Evolutionary conservation across 371 early-diverging fungal genomes (phyloP), one percentile per base, ranked within the genome.

Genomic region (Mucor irregularis): DNA sequence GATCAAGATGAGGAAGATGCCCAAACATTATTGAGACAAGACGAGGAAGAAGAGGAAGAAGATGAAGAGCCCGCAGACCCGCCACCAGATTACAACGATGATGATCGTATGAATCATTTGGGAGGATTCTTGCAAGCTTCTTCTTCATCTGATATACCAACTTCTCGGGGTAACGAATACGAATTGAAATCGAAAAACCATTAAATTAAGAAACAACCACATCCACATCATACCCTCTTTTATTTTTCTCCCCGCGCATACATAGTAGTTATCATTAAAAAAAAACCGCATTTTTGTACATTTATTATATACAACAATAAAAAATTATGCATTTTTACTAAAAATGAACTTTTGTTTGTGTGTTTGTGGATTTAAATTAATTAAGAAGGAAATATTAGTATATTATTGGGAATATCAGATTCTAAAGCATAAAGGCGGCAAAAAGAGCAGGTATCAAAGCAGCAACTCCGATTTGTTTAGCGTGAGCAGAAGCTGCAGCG

Each of bases 1-100:
- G 28, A 28, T 8, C 26, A 39, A 34, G 58, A 58, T 24, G 72
- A 66, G 50, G 69, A 66, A 24, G 63, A 68, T 46, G 58, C 51
- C 9, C 56, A 70, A 24, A 61, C 47, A 16, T 30, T 65, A 37
- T 29, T 74, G 9, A 48, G 50, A 33, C 25, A 39, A 3, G 42
- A 45, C 35, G 40, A 22, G 25, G 51, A 43, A 13, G 43, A 43
- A 30, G 11, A 13, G 16, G 21, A 40, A 2, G 45, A 45, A 26
- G 42, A 39, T 10, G 40, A 48, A 8, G 47, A 46, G 6, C 30
- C 48, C 8, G 25, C 30, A 28, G 51, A 51, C 16, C 47, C 53
- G 7, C 62, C 56, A 17, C 62, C 62, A 28, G 31, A 40, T 9
- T 62, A 62, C 22, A 56, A 52, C 21, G 47, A 52, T 17, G 47